Evolutionary conservation across 176 grass and related monocot species (phyloP).

Genomic region (Oryza glaberrima): DNA sequence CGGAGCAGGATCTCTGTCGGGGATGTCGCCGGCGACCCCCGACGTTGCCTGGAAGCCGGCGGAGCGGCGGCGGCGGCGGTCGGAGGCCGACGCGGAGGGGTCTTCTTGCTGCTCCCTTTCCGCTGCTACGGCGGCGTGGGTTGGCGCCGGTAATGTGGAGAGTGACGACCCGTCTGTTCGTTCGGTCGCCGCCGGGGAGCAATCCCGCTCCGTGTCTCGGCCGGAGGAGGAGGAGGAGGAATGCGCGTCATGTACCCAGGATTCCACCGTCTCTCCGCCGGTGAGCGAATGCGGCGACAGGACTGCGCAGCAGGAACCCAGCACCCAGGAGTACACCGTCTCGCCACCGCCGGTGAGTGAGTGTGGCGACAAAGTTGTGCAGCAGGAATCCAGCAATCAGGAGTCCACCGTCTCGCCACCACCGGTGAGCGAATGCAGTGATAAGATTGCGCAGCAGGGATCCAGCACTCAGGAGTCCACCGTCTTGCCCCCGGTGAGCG

Average conservation of each 20-base stretch:
- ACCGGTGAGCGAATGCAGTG: background rate
- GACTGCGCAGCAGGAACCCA: background rate
- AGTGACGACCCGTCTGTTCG: background rate
- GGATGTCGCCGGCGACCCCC: conserved; percentile 35
- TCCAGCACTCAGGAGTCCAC: no score
- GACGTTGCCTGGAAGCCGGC: conserved; percentile 11
- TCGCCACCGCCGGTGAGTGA: background rate
- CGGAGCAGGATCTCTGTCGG: conserved; percentile 13
- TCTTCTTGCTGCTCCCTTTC: conserved; percentile 19
- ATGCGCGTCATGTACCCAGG: conserved; percentile 14
- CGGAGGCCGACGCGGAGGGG: background rate
- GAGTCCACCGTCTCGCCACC: background rate
- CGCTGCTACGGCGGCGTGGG: background rate
- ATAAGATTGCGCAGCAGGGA: background rate
- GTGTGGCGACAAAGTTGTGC: background rate
- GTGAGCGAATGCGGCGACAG: background rate
- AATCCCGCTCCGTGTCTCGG: background rate
- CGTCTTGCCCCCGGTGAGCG: no score
- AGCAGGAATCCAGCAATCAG: background rate
- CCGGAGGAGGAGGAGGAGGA: background rate
- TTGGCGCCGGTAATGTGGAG: background rate
- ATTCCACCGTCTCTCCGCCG: conserved; percentile 1
- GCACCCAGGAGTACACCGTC: conserved; percentile 23
- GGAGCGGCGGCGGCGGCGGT: background rate
- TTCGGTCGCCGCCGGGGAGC: background rate